These are phyloP conservation scores for Rhodotorula toruloides DNA, from an alignment of 768 basidiomycete species.

Conservation along the genomic window DNA sequence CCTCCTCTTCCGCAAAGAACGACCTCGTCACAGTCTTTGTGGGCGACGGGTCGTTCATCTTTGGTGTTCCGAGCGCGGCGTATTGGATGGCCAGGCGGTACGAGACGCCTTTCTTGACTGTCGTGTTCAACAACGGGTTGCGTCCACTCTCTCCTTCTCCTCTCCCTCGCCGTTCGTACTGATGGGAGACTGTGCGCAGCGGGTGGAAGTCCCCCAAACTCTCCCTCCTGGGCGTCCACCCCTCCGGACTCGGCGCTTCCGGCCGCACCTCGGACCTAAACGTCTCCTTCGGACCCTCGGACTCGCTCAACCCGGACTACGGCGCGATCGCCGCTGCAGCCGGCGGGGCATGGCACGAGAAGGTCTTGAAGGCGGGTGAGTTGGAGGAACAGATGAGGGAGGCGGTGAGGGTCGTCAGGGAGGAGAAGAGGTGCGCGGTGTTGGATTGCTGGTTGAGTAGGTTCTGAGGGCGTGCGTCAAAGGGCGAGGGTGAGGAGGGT, in stretches of 20 bases:
- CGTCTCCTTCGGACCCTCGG: constrained; percentile 57
- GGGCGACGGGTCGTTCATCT: constrained; percentile 67
- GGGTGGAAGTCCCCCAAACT: constrained; percentile 55
- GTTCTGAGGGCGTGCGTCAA: constrained; percentile 47
- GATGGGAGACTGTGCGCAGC: not conserved
- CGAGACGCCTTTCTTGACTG: constrained; percentile 66
- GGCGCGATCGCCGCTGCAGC: constrained; percentile 61
- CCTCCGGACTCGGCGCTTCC: constrained; percentile 55
- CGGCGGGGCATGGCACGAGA: constrained; percentile 60
- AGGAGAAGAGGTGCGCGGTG: constrained; percentile 64
- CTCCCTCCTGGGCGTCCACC: constrained; percentile 64
- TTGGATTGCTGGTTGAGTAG: constrained; percentile 58
- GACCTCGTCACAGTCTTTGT: constrained; percentile 61
- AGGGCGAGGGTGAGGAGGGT: too few relatives aligned
- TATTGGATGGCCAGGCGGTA: constrained; percentile 72
- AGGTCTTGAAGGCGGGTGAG: constrained; percentile 44
- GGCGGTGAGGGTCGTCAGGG: constrained; percentile 56
- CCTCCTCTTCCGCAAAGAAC: too few relatives aligned
- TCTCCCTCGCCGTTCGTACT: not conserved
- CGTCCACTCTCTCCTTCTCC: constrained; percentile 54
- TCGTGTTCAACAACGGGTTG: constrained; percentile 67
- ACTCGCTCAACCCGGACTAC: constrained; percentile 54
- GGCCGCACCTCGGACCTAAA: constrained; percentile 54
- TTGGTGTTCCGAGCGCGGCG: constrained; percentile 60
- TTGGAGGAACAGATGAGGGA: constrained; percentile 50